Conservation (phyloP, 1,284 basidiomycete species). For the Paramarasmius palmivorus region DNA sequence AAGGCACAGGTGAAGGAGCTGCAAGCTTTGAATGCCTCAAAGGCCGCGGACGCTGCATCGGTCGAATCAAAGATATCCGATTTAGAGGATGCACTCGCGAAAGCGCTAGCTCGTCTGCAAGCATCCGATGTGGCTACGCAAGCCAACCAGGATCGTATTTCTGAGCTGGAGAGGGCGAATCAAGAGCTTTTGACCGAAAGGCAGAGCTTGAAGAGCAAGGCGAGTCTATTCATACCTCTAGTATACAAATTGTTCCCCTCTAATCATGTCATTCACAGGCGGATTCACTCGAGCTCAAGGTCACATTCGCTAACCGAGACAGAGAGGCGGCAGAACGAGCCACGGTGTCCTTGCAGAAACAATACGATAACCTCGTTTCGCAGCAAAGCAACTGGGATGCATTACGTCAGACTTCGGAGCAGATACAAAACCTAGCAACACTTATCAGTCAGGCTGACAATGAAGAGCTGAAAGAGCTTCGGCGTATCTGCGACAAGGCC, state of each 20-base stretch:
- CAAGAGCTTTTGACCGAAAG: slow-evolving; percentile 55
- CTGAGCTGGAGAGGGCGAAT: slow-evolving; percentile 60
- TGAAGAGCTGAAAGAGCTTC: slow-evolving; percentile 70
- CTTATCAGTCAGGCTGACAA: slow-evolving; percentile 65
- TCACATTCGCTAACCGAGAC: slow-evolving; percentile 56
- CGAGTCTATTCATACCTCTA: slow-evolving; percentile 29
- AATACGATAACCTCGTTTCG: slow-evolving; percentile 55
- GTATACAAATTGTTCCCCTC: not conserved
- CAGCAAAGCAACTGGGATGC: slow-evolving; percentile 75
- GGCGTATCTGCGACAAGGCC: slow-evolving; percentile 62
- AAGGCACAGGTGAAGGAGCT: slow-evolving; percentile 54
- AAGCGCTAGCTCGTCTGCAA: slow-evolving; percentile 68
- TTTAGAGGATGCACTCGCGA: slow-evolving; percentile 66
- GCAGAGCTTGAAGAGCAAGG: slow-evolving; percentile 57
- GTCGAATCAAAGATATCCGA: slow-evolving; percentile 60
- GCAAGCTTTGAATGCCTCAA: slow-evolving; percentile 44
- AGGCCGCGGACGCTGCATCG: slow-evolving; percentile 44
- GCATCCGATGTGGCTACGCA: slow-evolving; percentile 66
- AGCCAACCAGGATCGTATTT: slow-evolving; percentile 56
- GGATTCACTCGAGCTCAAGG: slow-evolving; percentile 58
- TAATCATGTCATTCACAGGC: slow-evolving; percentile 40
- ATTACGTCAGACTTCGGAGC: slow-evolving; percentile 63
- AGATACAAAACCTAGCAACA: slow-evolving; percentile 63
- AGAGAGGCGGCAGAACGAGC: slow-evolving; percentile 56
- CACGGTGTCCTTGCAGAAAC: slow-evolving; percentile 52